phyloP scores from a whole-genome alignment of 2,329 filamentous ascomycete species.

The Trichoderma breve region DNA sequence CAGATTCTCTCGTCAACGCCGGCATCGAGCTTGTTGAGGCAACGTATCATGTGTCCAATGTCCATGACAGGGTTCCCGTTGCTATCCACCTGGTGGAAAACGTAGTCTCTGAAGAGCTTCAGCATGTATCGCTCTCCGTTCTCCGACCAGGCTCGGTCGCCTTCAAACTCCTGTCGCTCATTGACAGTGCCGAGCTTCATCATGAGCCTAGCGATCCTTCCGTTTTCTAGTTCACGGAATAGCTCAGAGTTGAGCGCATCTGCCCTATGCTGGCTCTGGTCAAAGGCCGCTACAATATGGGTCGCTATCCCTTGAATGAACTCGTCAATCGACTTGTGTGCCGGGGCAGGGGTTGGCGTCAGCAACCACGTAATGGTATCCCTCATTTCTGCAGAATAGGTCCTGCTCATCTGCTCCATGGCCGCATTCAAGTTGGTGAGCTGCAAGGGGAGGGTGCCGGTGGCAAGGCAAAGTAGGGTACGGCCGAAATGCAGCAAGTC shows the following conservation, averaged over 20 bases:
- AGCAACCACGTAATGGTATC: constrained; percentile 82
- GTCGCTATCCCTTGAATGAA: constrained; percentile 76
- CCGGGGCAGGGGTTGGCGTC: constrained; percentile 55
- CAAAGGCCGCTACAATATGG: constrained; percentile 72
- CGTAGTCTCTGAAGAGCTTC: constrained; percentile 93
- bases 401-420: constrained; percentile 72
- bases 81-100: constrained; percentile 92
- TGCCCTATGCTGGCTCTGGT: constrained; percentile 73
- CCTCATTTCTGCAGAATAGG: constrained; percentile 74
- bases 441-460: constrained; percentile 56
- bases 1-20: constrained; percentile 83
- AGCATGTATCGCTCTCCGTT: constrained; percentile 89
- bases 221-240: constrained; percentile 83
- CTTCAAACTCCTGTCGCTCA: constrained; percentile 82
- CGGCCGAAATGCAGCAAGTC: constrained; percentile 84
- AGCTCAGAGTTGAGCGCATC: constrained; percentile 74
- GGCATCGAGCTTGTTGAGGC: constrained; percentile 88
- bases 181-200: constrained; percentile 83
- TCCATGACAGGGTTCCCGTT: constrained; percentile 81
- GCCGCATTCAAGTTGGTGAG: constrained; percentile 64
- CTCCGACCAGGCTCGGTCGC: constrained; percentile 80
- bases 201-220: constrained; percentile 74
- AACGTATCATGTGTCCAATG: constrained; percentile 80
- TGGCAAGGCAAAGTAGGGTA: constrained; percentile 78
- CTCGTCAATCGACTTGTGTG: constrained; percentile 71